Percentiles rank a stretch among this genome's conserved stretches.
phyloP scores from a whole-genome alignment of 2,329 filamentous ascomycete species.

The Verticillium nonalfalfae region DNA sequence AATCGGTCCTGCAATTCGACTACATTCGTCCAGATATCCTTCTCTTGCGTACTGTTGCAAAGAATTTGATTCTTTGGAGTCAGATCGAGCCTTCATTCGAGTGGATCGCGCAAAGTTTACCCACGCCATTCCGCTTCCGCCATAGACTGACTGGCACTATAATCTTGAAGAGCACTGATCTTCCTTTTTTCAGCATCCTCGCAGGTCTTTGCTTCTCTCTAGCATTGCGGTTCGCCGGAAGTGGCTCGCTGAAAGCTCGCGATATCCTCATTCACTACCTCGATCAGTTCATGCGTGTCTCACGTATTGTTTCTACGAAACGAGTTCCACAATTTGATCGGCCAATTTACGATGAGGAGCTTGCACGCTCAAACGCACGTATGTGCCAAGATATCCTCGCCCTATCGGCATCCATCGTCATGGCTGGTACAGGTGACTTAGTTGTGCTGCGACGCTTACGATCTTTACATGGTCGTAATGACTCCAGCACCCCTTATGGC shows the following conservation, averaged over 20 bases:
- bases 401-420: slow-evolving; percentile 77
- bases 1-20: slow-evolving; percentile 86
- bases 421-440: slow-evolving; percentile 93
- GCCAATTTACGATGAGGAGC: slow-evolving; percentile 70
- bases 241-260: slow-evolving; percentile 62
- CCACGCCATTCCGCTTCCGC: slow-evolving; percentile 58
- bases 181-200: slow-evolving; percentile 89
- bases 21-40: slow-evolving; percentile 93
- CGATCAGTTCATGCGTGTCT: slow-evolving; percentile 78
- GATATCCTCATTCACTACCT: slow-evolving; percentile 80
- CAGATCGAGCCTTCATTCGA: slow-evolving; percentile 64
- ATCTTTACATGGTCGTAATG: slow-evolving; percentile 79
- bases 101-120: slow-evolving; percentile 74
- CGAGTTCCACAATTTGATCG: slow-evolving; percentile 16
- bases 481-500: slow-evolving; percentile 80
- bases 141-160: slow-evolving; percentile 53
- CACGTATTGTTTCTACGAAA: slow-evolving; percentile 42
- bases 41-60: slow-evolving; percentile 80
- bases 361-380: slow-evolving; percentile 74
- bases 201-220: slow-evolving; percentile 81
- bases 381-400: slow-evolving; percentile 89
- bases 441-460: slow-evolving; percentile 78
- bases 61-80: slow-evolving; percentile 90
- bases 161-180: slow-evolving; percentile 69
- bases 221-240: slow-evolving; percentile 68